phyloP scores from a whole-genome alignment of 2,329 filamentous ascomycete species.

The Bipolaris gigantea region DNA sequence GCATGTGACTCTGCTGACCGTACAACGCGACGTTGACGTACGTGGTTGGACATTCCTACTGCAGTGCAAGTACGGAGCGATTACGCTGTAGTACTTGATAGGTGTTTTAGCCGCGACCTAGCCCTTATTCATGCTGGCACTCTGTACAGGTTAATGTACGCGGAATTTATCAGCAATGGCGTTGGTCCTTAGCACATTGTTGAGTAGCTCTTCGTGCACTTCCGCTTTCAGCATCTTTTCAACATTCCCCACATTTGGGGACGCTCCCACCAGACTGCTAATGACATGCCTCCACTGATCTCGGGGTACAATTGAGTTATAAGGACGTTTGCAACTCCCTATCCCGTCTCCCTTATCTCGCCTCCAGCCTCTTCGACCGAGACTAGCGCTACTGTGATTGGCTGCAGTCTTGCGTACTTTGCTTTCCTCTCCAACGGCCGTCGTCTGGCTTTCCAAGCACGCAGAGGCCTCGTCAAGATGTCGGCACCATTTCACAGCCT shows the following conservation, averaged over 20 bases:
- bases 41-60: not conserved
- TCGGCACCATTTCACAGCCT: conserved; percentile 44
- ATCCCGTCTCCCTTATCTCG: not conserved
- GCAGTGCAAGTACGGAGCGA: not conserved
- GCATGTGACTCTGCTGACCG: not conserved
- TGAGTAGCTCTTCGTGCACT: conserved; percentile 3
- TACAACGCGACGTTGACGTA: not conserved
- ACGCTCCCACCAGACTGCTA: not conserved
- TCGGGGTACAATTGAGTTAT: not conserved
- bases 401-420: not conserved
- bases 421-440: not conserved
- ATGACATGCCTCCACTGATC: not conserved
- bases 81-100: conserved; percentile 4
- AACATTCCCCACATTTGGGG: not conserved
- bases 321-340: not conserved
- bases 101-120: conserved; percentile 3
- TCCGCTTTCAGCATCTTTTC: conserved; percentile 3
- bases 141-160: not conserved
- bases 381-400: not conserved
- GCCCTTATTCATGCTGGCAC: not conserved
- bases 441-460: not conserved
- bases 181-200: conserved; percentile 9
- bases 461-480: conserved; percentile 36
- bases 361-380: not conserved
- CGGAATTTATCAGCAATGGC: conserved; percentile 33